These are phyloP conservation scores for Piper betle DNA, from an alignment of 164 flowering plant species.

Conservation along the genomic window DNA sequence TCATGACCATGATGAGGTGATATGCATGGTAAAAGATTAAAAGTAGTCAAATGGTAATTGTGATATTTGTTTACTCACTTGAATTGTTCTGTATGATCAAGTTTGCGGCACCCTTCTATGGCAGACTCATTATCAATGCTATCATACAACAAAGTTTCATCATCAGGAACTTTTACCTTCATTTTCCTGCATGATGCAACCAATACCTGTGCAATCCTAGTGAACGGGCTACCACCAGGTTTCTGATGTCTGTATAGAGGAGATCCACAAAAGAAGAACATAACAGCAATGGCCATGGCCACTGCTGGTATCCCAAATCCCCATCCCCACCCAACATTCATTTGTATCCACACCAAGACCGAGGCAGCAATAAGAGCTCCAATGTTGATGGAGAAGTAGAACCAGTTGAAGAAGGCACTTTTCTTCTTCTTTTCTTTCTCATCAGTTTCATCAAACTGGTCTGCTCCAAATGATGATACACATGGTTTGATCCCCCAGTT, in stretches of 20 bases:
- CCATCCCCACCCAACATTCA: conserved; percentile 53
- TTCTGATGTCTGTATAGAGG: conserved; percentile 25
- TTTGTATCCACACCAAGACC: conserved; percentile 48
- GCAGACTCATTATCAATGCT: conserved; percentile 24
- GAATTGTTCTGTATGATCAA: conserved; percentile 25
- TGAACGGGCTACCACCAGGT: conserved; percentile 39
- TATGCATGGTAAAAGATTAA: neutral
- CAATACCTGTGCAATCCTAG: conserved; percentile 26
- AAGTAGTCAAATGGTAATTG: neutral
- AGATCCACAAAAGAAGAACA: conserved; percentile 33
- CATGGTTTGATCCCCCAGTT: conserved; percentile 69
- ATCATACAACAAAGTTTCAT: conserved; percentile 25
- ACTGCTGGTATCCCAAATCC: conserved; percentile 61
- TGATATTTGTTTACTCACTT: conserved; percentile 8
- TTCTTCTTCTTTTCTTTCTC: conserved; percentile 43
- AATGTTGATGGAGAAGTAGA: conserved; percentile 44
- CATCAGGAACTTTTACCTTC: conserved; percentile 21
- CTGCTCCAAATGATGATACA: conserved; percentile 64
- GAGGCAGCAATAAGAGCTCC: conserved; percentile 55
- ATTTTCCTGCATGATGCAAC: conserved; percentile 26
- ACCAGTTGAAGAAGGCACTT: conserved; percentile 66
- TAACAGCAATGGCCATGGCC: conserved; percentile 45
- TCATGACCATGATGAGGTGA: too few species aligned
- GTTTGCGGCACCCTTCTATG: conserved; percentile 31
- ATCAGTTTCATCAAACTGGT: conserved; percentile 64